phyloP scores from a whole-genome alignment of 305 asterid species.

The Fraxinus nigra region DNA sequence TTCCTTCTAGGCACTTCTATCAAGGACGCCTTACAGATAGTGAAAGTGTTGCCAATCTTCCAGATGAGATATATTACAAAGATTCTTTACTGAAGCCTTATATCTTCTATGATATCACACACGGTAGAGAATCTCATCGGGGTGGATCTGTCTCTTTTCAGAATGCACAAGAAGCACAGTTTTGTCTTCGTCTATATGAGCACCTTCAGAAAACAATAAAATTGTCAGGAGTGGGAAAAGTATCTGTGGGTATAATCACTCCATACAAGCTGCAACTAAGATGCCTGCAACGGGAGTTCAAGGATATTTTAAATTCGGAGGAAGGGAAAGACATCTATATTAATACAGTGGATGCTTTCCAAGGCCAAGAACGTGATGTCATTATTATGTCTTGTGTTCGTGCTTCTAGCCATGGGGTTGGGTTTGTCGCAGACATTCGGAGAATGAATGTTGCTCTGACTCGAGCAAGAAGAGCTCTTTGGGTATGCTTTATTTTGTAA shows the following conservation, averaged over 20 bases:
- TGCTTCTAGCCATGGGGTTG: slow-evolving; percentile 92
- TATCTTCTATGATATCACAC: slow-evolving; percentile 73
- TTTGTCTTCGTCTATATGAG: slow-evolving; percentile 89
- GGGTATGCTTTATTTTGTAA: slow-evolving; percentile 56
- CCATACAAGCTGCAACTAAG: slow-evolving; percentile 95
- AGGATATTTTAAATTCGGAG: slow-evolving; percentile 77
- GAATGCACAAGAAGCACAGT: slow-evolving; percentile 88
- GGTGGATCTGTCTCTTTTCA: slow-evolving; percentile 96
- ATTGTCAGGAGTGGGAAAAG: slow-evolving; percentile 69
- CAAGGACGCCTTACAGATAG: slow-evolving; percentile 98
- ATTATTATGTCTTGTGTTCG: slow-evolving; percentile 98
- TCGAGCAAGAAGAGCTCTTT: slow-evolving; percentile 96
- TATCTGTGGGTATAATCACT: slow-evolving; percentile 92
- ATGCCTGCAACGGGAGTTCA: slow-evolving; percentile 95
- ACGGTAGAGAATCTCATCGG: slow-evolving; percentile 94
- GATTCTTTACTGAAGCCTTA: slow-evolving; percentile 82
- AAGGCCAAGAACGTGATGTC: slow-evolving; percentile 99
- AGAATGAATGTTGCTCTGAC: slow-evolving; percentile 98
- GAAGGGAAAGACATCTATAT: slow-evolving; percentile 95
- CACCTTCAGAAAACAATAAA: slow-evolving; percentile 76
- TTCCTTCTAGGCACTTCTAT: slow-evolving; percentile 93
- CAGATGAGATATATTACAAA: slow-evolving; percentile 80
- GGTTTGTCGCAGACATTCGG: slow-evolving; percentile 95
- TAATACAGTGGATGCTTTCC: slow-evolving; percentile 98
- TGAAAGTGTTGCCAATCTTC: slow-evolving; percentile 71